Conservation (phyloP, 179 eudicot genomes). For the Nepenthes alata region DNA sequence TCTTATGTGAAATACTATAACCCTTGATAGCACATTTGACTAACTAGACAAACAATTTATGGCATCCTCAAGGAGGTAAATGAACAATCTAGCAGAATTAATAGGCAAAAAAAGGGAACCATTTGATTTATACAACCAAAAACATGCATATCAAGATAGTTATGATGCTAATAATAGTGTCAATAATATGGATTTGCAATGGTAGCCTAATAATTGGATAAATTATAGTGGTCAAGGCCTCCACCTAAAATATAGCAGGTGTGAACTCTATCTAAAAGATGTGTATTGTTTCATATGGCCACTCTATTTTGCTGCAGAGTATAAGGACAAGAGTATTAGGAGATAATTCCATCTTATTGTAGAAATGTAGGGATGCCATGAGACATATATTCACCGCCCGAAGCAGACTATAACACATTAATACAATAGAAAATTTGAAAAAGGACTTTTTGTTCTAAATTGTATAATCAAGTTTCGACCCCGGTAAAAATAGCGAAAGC, state of each 20-base stretch:
- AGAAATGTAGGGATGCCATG: constrained; percentile 3
- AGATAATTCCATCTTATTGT: neutral
- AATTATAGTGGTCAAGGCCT: constrained; percentile 5
- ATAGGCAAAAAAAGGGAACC: too few species aligned
- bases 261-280: constrained; percentile 1
- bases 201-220: constrained; percentile 4
- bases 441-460: too few species aligned
- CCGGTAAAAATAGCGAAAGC: too few species aligned
- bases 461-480: too few species aligned
- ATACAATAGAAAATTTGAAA: constrained; percentile 6
- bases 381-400: constrained; percentile 6
- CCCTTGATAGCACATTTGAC: constrained; percentile 4
- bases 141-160: neutral
- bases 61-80: neutral
- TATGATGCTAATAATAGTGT: neutral
- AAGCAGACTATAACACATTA: constrained; percentile 7
- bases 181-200: neutral
- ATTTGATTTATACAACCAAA: neutral
- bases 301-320: constrained; percentile 5
- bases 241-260: constrained; percentile 4
- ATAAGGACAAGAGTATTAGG: neutral
- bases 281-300: neutral
- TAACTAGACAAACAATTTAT: neutral
- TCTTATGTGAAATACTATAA: neutral
- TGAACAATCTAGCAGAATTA: neutral